Evolutionary conservation across 2,329 filamentous ascomycete genomes (phyloP), one percentile per base, ranked within the genome.

Genomic region (Raffaelea albimanens): DNA sequence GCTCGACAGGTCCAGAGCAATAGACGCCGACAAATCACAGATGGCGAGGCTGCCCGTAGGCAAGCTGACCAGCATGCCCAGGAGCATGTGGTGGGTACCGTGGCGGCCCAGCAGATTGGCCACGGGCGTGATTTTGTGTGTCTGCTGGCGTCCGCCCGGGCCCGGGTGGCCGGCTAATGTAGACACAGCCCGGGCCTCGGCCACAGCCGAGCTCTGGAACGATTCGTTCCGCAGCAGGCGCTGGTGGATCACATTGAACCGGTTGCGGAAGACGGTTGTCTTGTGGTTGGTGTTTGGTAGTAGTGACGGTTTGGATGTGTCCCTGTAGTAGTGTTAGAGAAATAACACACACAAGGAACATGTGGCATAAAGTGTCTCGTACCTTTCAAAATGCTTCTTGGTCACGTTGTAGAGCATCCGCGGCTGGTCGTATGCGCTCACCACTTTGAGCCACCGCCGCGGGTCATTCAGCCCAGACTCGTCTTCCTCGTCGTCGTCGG

Each of bases 371-470:
- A 40, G 21, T 18, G 20, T 18, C 45, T 47, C 66, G 41, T 58
- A 84, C 83, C 74, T 81, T 58, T 97, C 87, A 61, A 97, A 96
- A 59, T 96, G 87, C 60, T 94, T 95, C 69, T 94, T 95, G 9
- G 70, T 67, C 19, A 82, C 74, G 56, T 90, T 89, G 62, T 89
- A 94, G 21, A 80, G 63, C 57, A 88, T 71, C 45, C 85, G 76
- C 4, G 93, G 93, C 62, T 96, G 90, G 9, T 93, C 82, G 61
- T 86, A 95, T 0, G 93, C 88, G 52, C 79, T 79, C 41, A 96
- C 71, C 22, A 95, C 76, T 61, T 85, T 91, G 22, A 97, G 67
- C 86, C 90, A 97, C 51, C 80, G 80, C 56, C 88, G 75, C 1
- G 85, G 80, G 60, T 96, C 86, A 8, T 82, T 75, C 1, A 57